These are phyloP conservation scores for Kwoniella sp. DNA, from an alignment of 768 basidiomycete species.

Conservation along the genomic window DNA sequence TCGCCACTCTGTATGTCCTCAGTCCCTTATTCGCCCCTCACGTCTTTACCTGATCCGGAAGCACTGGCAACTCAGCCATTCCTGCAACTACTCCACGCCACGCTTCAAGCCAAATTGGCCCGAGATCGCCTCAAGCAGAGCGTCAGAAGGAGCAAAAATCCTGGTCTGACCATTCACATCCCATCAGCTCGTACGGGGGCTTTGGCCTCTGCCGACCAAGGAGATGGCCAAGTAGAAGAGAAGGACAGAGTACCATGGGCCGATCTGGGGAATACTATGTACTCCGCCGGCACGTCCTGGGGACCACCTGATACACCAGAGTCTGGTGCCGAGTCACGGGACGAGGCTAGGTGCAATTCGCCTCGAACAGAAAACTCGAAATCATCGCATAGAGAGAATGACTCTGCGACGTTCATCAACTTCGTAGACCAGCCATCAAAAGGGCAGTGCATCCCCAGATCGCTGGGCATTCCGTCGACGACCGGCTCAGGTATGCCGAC, in stretches of 20 bases:
- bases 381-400: too few relatives aligned
- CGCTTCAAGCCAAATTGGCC: slow-evolving; percentile 3
- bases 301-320: slow-evolving; percentile 8
- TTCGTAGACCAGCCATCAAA: too few relatives aligned
- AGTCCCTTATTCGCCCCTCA: slow-evolving; percentile 7
- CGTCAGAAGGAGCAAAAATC: slow-evolving; percentile 1
- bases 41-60: not conserved
- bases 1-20: slow-evolving; percentile 9
- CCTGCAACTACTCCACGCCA: slow-evolving; percentile 2
- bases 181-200: not conserved
- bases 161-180: slow-evolving; percentile 8
- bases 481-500: not conserved
- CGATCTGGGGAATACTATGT: slow-evolving; percentile 10
- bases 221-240: too few relatives aligned
- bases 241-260: not conserved
- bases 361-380: not conserved
- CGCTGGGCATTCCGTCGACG: not conserved
- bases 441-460: too few relatives aligned
- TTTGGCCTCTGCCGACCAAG: too few relatives aligned
- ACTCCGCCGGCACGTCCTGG: slow-evolving; percentile 8
- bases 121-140: too few relatives aligned
- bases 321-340: not conserved
- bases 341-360: too few relatives aligned
- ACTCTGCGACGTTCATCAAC: too few relatives aligned
- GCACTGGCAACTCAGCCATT: slow-evolving; percentile 13